phyloP scores from a whole-genome alignment of 805 yeast genomes.

The Saccharomycopsis sp. region DNA sequence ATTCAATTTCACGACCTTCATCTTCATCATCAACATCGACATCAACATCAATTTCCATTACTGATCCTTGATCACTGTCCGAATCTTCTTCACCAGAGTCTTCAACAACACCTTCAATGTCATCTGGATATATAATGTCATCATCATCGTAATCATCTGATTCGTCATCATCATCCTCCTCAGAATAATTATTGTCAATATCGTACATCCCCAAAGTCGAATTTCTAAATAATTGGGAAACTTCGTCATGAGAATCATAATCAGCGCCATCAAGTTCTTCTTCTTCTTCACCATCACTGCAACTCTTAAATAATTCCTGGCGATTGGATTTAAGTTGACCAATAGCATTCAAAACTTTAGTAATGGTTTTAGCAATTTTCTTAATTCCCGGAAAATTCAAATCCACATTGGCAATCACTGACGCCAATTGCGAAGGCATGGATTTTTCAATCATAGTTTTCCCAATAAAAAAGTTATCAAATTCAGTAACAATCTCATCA shows the following conservation, averaged over 20 bases:
- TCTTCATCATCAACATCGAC: constrained; percentile 31
- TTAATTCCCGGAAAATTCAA: constrained; percentile 64
- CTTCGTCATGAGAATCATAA: constrained; percentile 51
- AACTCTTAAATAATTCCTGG: constrained; percentile 47
- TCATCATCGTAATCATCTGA: constrained; percentile 35
- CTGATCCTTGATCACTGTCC: constrained; percentile 10
- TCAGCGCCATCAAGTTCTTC: constrained; percentile 58
- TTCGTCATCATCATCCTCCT: constrained; percentile 50
- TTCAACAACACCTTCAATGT: constrained; percentile 31
- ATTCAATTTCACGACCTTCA: constrained; percentile 6
- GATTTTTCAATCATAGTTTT: constrained; percentile 63
- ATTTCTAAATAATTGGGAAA: constrained; percentile 77
- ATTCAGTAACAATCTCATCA: constrained; percentile 1
- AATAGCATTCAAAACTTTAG: constrained; percentile 51
- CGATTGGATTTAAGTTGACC: constrained; percentile 50
- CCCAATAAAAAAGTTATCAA: constrained; percentile 58
- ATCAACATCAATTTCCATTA: constrained; percentile 28
- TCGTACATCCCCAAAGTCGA: constrained; percentile 95
- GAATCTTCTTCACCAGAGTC: constrained; percentile 25
- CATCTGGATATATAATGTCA: constrained; percentile 28
- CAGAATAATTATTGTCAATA: constrained; percentile 61
- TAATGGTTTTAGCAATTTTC: constrained; percentile 48
- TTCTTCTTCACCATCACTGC: constrained; percentile 39
- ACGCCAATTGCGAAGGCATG: constrained; percentile 49
- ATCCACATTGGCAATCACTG: constrained; percentile 59